Conservation (phyloP, 129 eudicot species). For the Flaveria trinervia region DNA sequence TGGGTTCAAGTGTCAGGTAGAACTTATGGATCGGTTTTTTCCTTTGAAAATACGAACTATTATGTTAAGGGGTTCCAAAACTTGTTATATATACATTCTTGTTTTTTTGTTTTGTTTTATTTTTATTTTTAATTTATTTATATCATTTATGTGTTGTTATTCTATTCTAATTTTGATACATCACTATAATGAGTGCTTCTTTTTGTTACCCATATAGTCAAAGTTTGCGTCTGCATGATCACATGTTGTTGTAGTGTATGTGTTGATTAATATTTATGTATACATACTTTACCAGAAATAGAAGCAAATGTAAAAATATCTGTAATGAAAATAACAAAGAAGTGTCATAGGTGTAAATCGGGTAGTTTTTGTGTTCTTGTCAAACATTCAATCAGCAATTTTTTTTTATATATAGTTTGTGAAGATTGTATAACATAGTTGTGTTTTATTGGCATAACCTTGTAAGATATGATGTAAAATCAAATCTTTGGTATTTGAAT, state of each 20-base stretch:
- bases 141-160: too few species aligned
- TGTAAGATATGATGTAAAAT: background rate
- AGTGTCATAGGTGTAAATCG: conserved; percentile 78
- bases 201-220: background rate
- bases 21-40: too few species aligned
- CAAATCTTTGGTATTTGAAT: conserved; percentile 16
- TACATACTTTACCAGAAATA: too few species aligned
- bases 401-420: conserved; percentile 55
- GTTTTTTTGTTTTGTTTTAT: too few species aligned
- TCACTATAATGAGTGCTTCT: background rate
- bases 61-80: too few species aligned
- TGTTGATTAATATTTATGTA: background rate
- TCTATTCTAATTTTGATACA: background rate
- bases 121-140: too few species aligned
- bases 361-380: conserved; percentile 44
- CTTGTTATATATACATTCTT: too few species aligned
- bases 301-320: conserved; percentile 14
- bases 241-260: background rate
- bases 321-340: conserved; percentile 44
- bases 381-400: conserved; percentile 6
- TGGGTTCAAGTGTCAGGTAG: conserved; percentile 5
- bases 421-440: conserved; percentile 52
- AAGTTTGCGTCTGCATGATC: background rate
- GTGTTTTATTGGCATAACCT: conserved; percentile 11
- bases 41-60: too few species aligned